A percentile compares a stretch with the other conserved stretches of the same genome.
These are phyloP conservation scores for Ophiosphaerella herpotricha DNA, from an alignment of 2,329 filamentous ascomycete species.

Conservation along the genomic window DNA sequence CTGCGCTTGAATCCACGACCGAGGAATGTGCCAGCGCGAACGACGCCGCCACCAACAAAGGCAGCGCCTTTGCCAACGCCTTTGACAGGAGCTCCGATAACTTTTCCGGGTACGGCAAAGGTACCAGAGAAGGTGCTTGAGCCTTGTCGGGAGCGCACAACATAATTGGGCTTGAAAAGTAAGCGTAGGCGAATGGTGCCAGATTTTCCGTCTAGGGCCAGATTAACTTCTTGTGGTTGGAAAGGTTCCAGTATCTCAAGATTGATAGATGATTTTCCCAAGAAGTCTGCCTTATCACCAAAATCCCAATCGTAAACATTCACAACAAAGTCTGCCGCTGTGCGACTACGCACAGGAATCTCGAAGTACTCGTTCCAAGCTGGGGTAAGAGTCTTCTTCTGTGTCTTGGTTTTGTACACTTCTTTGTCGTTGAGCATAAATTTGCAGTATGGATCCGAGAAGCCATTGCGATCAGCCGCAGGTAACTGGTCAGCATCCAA, in stretches of 20 bases:
- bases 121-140: slow-evolving; percentile 92
- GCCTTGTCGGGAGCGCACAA: slow-evolving; percentile 83
- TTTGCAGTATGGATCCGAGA: slow-evolving; percentile 95
- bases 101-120: slow-evolving; percentile 83
- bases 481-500: slow-evolving; percentile 87
- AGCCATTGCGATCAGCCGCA: slow-evolving; percentile 92
- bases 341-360: slow-evolving; percentile 78
- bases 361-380: slow-evolving; percentile 98
- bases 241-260: slow-evolving; percentile 85
- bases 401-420: slow-evolving; percentile 90
- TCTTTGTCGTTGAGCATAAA: slow-evolving; percentile 89
- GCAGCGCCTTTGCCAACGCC: slow-evolving; percentile 78
- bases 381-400: slow-evolving; percentile 96
- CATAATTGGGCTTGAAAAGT: slow-evolving; percentile 91
- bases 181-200: slow-evolving; percentile 81
- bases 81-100: slow-evolving; percentile 95
- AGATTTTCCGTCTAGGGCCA: slow-evolving; percentile 85
- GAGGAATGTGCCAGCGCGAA: slow-evolving; percentile 89
- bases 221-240: slow-evolving; percentile 72
- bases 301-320: slow-evolving; percentile 97
- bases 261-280: slow-evolving; percentile 78
- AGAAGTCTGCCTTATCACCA: slow-evolving; percentile 87
- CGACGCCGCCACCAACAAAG: slow-evolving; percentile 75
- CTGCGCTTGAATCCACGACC: slow-evolving; percentile 79
- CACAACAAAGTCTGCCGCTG: slow-evolving; percentile 79